These are phyloP conservation scores for Eragrostis nindensis DNA, from an alignment of 176 grass and related monocot species.

Conservation along the genomic window DNA sequence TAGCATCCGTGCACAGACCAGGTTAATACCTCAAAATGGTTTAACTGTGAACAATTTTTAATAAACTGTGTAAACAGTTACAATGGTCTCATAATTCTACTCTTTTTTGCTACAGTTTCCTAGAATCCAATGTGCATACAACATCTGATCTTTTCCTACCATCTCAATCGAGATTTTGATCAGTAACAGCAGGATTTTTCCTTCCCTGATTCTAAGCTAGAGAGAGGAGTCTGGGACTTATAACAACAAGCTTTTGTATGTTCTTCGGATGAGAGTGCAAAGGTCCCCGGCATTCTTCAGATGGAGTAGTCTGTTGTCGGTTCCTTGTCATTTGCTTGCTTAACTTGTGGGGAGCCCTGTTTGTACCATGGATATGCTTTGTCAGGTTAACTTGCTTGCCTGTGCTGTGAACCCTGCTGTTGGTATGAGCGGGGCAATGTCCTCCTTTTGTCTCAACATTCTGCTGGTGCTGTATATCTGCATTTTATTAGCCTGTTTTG, in stretches of 20 bases:
- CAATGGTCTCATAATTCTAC: neutral
- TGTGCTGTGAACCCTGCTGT: neutral
- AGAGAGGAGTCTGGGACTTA: neutral
- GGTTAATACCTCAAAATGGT: neutral
- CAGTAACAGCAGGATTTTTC: neutral
- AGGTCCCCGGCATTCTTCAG: neutral
- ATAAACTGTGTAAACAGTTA: neutral
- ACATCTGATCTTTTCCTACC: neutral
- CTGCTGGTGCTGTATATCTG: no score
- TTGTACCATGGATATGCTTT: neutral
- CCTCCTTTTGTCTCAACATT: no score
- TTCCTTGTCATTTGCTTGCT: neutral
- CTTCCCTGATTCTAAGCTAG: neutral
- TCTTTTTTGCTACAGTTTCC: neutral
- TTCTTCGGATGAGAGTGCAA: constrained; percentile 8
- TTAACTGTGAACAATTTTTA: neutral
- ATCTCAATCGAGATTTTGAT: constrained; percentile 7
- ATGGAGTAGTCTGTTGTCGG: neutral
- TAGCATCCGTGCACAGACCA: neutral
- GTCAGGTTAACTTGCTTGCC: neutral
- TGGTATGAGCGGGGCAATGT: neutral
- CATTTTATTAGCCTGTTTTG: no score
- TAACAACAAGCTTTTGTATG: neutral
- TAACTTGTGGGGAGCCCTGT: neutral
- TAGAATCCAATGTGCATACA: neutral